These are phyloP conservation scores for Penicillium argentinense DNA, from an alignment of 495 filamentous ascomycete species.

Conservation along the genomic window DNA sequence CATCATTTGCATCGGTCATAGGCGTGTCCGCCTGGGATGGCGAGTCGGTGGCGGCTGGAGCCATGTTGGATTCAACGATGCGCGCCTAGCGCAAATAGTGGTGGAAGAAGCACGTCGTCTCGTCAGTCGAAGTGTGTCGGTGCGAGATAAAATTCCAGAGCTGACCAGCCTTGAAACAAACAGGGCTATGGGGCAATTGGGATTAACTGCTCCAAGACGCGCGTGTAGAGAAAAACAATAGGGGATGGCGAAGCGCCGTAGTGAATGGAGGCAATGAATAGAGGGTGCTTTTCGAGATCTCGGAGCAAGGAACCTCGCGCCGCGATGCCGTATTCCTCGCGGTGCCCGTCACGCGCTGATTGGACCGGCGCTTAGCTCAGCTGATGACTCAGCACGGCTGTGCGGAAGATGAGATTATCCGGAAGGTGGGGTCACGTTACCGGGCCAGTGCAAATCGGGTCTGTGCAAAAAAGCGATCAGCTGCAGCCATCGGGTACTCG, in stretches of 20 bases:
- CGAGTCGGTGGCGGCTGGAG: constrained; percentile 52
- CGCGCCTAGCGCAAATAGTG: constrained; percentile 30
- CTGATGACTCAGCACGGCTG: constrained; percentile 30
- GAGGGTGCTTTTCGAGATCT: too few relatives aligned
- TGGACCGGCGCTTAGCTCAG: constrained; percentile 17
- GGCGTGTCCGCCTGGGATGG: constrained; percentile 54
- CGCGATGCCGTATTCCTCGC: too few relatives aligned
- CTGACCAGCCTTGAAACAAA: not conserved
- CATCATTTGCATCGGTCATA: constrained; percentile 63
- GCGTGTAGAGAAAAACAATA: constrained; percentile 5
- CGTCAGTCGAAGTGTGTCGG: constrained; percentile 3
- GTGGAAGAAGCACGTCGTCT: constrained; percentile 17
- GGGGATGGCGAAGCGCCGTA: not conserved
- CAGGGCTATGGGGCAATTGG: too few relatives aligned
- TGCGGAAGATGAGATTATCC: constrained; percentile 35
- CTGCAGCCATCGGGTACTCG: constrained; percentile 13
- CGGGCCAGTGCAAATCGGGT: constrained; percentile 34
- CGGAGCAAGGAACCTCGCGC: too few relatives aligned
- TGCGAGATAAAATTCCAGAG: constrained; percentile 3
- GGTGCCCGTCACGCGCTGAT: constrained; percentile 37
- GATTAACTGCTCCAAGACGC: too few relatives aligned
- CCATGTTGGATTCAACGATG: constrained; percentile 53
- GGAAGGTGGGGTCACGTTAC: constrained; percentile 44
- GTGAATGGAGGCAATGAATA: constrained; percentile 6
- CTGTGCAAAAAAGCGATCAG: constrained; percentile 19